Percentiles rank a stretch among this genome's conserved stretches.
Conservation (phyloP, 495 filamentous ascomycete genomes). For the Penicillium tannophilum region DNA sequence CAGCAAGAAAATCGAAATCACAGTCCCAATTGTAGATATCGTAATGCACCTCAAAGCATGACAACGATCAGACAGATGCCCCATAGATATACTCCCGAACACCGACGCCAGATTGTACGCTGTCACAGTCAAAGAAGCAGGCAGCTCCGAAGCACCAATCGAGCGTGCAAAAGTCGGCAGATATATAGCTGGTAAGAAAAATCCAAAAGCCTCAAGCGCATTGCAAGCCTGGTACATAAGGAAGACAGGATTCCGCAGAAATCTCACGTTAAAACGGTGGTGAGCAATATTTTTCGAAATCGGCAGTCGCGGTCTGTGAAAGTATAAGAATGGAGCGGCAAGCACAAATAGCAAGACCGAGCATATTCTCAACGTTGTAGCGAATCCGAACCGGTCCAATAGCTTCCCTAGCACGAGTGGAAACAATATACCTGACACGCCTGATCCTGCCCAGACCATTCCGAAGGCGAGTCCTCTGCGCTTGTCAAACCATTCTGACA, state of each 20-base stretch:
- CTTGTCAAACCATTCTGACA: conserved; percentile 57
- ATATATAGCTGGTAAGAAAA: conserved; percentile 62
- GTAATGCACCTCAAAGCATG: conserved; percentile 58
- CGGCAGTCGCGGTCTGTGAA: conserved; percentile 57
- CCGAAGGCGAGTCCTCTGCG: conserved; percentile 53
- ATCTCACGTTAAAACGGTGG: conserved; percentile 37
- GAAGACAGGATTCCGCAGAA: conserved; percentile 50
- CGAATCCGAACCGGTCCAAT: conserved; percentile 51
- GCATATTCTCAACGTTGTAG: conserved; percentile 53
- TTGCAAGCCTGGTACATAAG: conserved; percentile 54
- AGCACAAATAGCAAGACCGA: conserved; percentile 47
- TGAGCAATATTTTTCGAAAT: conserved; percentile 23
- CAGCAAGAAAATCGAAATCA: conserved; percentile 57
- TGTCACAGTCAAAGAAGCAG: conserved; percentile 46
- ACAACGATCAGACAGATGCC: conserved; percentile 55
- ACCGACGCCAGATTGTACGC: conserved; percentile 55
- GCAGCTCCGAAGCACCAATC: conserved; percentile 38
- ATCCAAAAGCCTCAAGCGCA: conserved; percentile 58
- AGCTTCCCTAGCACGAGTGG: conserved; percentile 52
- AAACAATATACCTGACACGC: conserved; percentile 41
- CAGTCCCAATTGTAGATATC: conserved; percentile 54
- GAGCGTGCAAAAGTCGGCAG: conserved; percentile 56
- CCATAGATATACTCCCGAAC: conserved; percentile 61
- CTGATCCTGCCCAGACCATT: conserved; percentile 51
- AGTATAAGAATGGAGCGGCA: conserved; percentile 57